Base-by-base conservation (phyloP, 495 filamentous ascomycete species). In the Aspergillus coremiiformis region DNA sequence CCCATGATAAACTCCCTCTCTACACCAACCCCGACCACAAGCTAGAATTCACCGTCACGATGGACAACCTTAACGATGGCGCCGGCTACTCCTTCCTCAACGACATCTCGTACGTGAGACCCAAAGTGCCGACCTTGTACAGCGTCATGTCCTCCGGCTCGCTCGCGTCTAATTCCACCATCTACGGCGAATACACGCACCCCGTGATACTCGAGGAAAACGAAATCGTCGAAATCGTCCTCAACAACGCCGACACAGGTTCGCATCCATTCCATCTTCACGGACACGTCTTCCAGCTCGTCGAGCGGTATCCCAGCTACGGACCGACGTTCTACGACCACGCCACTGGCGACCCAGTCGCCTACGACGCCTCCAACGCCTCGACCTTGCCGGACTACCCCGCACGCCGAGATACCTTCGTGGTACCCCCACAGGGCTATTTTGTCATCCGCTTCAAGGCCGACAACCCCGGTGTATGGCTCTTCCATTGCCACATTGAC, bases 241-340 rank as follows among this genome's bases (percentile, higher is more conserved):
- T 95, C 6, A 93, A 93, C 78, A 95, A 93, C 62, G 59, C 75
- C 10, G 87, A 90, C 56, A 59, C 77, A 0, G 85, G 85, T 41
- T 80, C 76, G n/a, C 89, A 95, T 63, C 90, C 90, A 0, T 93
- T 93, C 77, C 89, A 95, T 72, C 72, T 94, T 1, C 89, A 95
- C 75, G 90, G 89, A 1, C 90, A 94, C 69, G 78, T 81, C 53
- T 93, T 92, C 72, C 89, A 93, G 59, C 68, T 88, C 8, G 63
- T 88, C 49, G 42, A 55, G 56, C 1, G 23, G 27, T 4, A 6
- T 53, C 1, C 32, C 37, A 21, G 52, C 51, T 0, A 27, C 8
- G 24, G 24, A 8, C 24, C 24, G 24, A 27, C 24, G 4, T 27
- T 8, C 8, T 27, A 27, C 24, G 24, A 4, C 24, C 4, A 27